Evolutionary conservation across 2,329 filamentous ascomycete genomes (phyloP).

Genomic region (Rhynchosporium agropyri): DNA sequence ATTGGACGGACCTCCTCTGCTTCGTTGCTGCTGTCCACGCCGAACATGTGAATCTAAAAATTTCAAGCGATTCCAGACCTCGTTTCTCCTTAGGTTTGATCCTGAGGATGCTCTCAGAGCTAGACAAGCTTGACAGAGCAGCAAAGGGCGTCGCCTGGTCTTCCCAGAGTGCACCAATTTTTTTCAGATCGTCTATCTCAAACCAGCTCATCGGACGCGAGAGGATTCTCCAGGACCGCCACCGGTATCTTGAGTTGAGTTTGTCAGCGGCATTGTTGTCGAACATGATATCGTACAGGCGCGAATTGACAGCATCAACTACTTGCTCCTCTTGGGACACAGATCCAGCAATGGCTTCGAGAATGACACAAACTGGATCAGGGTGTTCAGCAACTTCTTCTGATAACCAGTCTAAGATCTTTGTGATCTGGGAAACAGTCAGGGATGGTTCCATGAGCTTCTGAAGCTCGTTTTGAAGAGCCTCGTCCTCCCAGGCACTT

Average conservation of each 20-base stretch:
- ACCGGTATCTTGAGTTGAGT: slow-evolving; percentile 36
- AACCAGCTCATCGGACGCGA: slow-evolving; percentile 34
- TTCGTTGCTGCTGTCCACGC: slow-evolving; percentile 31
- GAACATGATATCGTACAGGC: slow-evolving; percentile 43
- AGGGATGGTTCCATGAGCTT: slow-evolving; percentile 44
- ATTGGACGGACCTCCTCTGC: slow-evolving; percentile 22
- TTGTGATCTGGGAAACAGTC: slow-evolving; percentile 44
- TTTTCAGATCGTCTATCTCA: slow-evolving; percentile 24
- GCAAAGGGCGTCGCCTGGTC: slow-evolving; percentile 32
- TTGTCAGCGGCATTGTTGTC: slow-evolving; percentile 31
- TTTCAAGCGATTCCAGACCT: slow-evolving; percentile 34
- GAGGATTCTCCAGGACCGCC: slow-evolving; percentile 40
- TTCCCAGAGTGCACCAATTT: slow-evolving; percentile 32
- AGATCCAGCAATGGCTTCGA: slow-evolving; percentile 46
- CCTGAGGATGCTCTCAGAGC: neutral
- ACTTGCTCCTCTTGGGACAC: slow-evolving; percentile 44
- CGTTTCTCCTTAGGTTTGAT: neutral
- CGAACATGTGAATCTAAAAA: slow-evolving; percentile 36
- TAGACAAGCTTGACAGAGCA: neutral
- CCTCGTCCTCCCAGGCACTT: slow-evolving; percentile 41
- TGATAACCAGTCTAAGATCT: slow-evolving; percentile 44
- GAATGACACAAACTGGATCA: slow-evolving; percentile 42
- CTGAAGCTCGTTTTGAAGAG: slow-evolving; percentile 35
- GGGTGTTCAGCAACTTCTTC: slow-evolving; percentile 34
- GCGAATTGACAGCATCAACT: slow-evolving; percentile 41